phyloP scores from a whole-genome alignment of 2,329 filamentous ascomycete species.

The Clarireedia hainanense region DNA sequence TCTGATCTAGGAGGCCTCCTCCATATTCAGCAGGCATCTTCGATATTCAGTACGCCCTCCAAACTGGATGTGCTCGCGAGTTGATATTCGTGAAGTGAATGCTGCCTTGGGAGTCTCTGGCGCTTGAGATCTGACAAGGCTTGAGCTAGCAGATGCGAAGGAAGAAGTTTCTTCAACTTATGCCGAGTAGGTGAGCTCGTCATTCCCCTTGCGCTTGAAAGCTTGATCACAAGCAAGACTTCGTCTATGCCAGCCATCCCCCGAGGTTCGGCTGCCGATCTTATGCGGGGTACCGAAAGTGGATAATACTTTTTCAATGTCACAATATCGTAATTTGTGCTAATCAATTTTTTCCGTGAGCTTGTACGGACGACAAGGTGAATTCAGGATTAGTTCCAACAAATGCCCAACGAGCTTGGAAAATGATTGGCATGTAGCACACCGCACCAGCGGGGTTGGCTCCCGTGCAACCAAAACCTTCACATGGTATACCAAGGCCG shows the following conservation, averaged over 20 bases:
- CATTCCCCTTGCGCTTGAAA: not conserved
- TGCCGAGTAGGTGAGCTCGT: not conserved
- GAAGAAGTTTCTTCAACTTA: not conserved
- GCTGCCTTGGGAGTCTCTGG: not conserved
- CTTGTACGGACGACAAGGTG: not conserved
- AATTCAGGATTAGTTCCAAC: not conserved
- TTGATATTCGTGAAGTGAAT: too few species aligned
- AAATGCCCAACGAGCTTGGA: not conserved
- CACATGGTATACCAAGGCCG: conserved; percentile 3
- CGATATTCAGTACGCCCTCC: not conserved
- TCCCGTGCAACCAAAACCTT: not conserved
- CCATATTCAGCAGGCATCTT: conserved; percentile 6
- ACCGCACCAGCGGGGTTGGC: not conserved
- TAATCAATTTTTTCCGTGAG: not conserved
- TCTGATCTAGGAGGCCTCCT: conserved; percentile 6
- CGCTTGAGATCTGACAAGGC: not conserved
- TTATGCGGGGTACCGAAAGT: conserved; percentile 1
- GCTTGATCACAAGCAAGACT: conserved; percentile 2
- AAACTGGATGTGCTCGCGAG: too few species aligned
- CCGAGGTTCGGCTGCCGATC: not conserved
- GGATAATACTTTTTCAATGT: not conserved
- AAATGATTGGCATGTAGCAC: too few species aligned
- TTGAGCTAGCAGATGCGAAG: too few species aligned
- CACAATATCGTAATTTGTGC: too few species aligned
- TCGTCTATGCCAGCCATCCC: not conserved